Evolutionary conservation across 2,329 filamentous ascomycete genomes (phyloP).

Genomic region (Fusarium xylarioides): DNA sequence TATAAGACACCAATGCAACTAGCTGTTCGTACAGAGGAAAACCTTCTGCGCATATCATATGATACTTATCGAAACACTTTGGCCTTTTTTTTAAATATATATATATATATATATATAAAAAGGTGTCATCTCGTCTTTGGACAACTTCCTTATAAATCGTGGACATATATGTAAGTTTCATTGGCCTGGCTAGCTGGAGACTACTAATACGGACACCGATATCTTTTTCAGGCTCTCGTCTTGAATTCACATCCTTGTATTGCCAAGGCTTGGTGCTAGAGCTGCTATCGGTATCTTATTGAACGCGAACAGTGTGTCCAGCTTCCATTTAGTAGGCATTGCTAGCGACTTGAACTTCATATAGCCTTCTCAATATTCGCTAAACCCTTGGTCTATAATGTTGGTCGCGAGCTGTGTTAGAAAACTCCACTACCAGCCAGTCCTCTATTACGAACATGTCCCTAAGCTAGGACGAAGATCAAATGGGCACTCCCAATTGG

Average conservation of each 20-base stretch:
- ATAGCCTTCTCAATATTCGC: not conserved
- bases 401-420: not conserved
- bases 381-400: not conserved
- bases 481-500: not conserved
- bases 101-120: too few species aligned
- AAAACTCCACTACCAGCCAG: not conserved
- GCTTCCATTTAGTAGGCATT: not conserved
- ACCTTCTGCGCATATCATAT: too few species aligned
- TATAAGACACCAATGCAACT: too few species aligned
- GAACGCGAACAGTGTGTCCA: not conserved
- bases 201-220: not conserved
- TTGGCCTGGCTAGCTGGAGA: not conserved
- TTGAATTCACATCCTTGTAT: not conserved
- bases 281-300: not conserved
- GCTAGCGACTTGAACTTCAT: not conserved
- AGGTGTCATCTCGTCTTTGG: not conserved
- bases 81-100: too few species aligned
- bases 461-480: too few species aligned
- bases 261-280: not conserved
- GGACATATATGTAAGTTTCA: not conserved
- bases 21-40: not conserved
- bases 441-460: too few species aligned
- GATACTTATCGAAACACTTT: not conserved
- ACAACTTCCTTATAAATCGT: not conserved
- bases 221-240: not conserved